Evolutionary conservation across 2,329 filamentous ascomycete genomes (phyloP).

Genomic region (Capronia epimyces): DNA sequence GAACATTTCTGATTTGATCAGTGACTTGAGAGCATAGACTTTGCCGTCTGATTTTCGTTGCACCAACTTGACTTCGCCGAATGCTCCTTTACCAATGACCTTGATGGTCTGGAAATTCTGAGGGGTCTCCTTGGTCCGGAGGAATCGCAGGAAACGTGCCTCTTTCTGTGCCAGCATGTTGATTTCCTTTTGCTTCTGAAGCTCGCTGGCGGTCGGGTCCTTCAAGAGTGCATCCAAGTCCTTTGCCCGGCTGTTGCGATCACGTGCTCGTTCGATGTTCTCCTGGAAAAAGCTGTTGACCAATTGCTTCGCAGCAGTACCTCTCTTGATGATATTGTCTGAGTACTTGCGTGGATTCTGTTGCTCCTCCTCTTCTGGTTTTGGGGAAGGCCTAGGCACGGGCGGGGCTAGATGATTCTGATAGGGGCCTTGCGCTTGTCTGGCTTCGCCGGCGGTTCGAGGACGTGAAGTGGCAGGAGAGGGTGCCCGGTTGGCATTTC

Average conservation of each 20-base stretch:
- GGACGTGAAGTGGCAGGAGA: slow-evolving; percentile 63
- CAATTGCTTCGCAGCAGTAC: slow-evolving; percentile 59
- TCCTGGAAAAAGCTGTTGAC: slow-evolving; percentile 90
- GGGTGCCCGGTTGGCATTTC: slow-evolving; percentile 62
- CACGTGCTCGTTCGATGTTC: slow-evolving; percentile 90
- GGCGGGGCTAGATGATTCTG: slow-evolving; percentile 64
- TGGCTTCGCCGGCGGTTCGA: slow-evolving; percentile 69
- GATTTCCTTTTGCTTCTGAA: slow-evolving; percentile 77
- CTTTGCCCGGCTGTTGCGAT: slow-evolving; percentile 91
- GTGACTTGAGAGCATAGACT: slow-evolving; percentile 95
- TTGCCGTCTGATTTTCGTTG: slow-evolving; percentile 94
- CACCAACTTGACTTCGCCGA: slow-evolving; percentile 95
- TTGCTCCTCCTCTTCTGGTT: slow-evolving; percentile 66
- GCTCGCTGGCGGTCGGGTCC: slow-evolving; percentile 67
- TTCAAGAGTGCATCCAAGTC: slow-evolving; percentile 83
- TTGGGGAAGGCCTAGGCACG: slow-evolving; percentile 55
- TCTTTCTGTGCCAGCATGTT: slow-evolving; percentile 81
- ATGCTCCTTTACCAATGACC: slow-evolving; percentile 97
- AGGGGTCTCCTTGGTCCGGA: slow-evolving; percentile 86
- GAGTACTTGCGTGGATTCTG: slow-evolving; percentile 81
- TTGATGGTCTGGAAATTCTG: slow-evolving; percentile 95
- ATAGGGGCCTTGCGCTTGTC: slow-evolving; percentile 50
- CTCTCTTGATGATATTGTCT: slow-evolving; percentile 72
- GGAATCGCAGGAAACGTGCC: slow-evolving; percentile 85
- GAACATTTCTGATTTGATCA: slow-evolving; percentile 99